Percentiles rank a stretch among this genome's conserved stretches.
phyloP scores from a whole-genome alignment of 2,329 filamentous ascomycete species.

The Pestalotiopsis sp. region DNA sequence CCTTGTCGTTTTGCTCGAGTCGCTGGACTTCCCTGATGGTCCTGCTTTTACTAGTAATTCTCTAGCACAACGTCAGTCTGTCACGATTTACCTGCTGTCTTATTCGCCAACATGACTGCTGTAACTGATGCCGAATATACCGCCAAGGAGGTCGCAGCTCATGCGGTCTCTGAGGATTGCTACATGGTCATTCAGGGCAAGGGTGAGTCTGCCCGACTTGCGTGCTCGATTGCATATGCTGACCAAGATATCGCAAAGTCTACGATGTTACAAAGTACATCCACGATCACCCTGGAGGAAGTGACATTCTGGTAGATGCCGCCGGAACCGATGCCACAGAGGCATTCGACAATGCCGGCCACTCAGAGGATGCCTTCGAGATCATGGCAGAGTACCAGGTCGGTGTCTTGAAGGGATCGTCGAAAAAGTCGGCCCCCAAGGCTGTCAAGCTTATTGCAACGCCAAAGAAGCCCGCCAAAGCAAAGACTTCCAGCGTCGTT shows the following conservation, averaged over 20 bases:
- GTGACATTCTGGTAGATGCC: conserved; percentile 76
- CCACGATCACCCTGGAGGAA: conserved; percentile 69
- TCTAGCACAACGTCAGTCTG: not conserved
- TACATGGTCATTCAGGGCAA: conserved; percentile 61
- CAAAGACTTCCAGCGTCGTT: conserved; percentile 5
- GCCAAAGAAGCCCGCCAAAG: conserved; percentile 11
- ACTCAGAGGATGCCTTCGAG: conserved; percentile 64
- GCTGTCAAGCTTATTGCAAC: conserved; percentile 24
- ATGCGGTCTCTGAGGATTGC: conserved; percentile 48
- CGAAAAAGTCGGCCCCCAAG: conserved; percentile 21
- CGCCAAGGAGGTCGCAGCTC: conserved; percentile 46
- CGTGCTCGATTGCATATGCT: not conserved
- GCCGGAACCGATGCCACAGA: conserved; percentile 78
- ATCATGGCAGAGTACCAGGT: conserved; percentile 40
- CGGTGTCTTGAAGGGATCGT: conserved; percentile 37
- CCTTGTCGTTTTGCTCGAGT: not conserved
- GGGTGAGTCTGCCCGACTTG: conserved; percentile 34
- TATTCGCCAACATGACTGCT: conserved; percentile 13
- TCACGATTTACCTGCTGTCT: not conserved
- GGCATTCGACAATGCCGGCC: conserved; percentile 81
- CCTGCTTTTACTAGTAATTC: not conserved
- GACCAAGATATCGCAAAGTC: conserved; percentile 37
- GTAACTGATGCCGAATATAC: conserved; percentile 29
- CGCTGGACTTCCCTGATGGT: not conserved
- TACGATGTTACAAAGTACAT: conserved; percentile 61